A percentile compares a stretch with the other conserved stretches of the same genome.
These are phyloP conservation scores for Phaeodactylum tricornutum DNA, from an alignment of 108 stramenopile species.

Conservation along the genomic window DNA sequence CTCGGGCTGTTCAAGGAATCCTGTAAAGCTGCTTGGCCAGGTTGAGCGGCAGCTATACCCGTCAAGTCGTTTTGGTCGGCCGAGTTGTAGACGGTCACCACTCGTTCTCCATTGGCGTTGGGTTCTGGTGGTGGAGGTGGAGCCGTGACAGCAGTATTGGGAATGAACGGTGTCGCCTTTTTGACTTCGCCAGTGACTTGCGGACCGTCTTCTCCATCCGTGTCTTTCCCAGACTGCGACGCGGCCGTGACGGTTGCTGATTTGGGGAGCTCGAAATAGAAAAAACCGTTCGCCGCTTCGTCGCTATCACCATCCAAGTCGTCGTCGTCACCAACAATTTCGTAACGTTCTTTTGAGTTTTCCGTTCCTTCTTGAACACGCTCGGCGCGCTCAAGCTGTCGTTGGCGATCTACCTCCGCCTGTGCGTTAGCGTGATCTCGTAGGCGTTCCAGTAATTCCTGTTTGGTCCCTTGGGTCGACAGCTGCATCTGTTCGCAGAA, in stretches of 20 bases:
- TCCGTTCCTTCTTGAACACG: slow-evolving; percentile 48
- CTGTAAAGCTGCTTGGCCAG: slow-evolving; percentile 6
- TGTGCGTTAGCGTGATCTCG: slow-evolving; percentile 45
- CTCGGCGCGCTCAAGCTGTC: slow-evolving; percentile 24
- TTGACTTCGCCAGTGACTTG: no score
- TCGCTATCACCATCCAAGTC: slow-evolving; percentile 27
- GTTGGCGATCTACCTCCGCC: slow-evolving; percentile 33
- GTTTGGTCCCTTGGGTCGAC: slow-evolving; percentile 43
- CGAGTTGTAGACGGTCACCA: slow-evolving; percentile 73
- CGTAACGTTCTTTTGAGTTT: slow-evolving; percentile 28
- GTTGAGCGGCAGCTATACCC: slow-evolving; percentile 36
- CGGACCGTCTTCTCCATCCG: no score
- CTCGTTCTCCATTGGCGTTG: slow-evolving; percentile 72
- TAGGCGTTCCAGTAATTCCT: slow-evolving; percentile 42
- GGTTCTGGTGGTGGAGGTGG: slow-evolving; percentile 52
- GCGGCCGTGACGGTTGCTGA: no score
- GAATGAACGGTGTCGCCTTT: no score
- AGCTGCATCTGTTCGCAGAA: slow-evolving; percentile 54
- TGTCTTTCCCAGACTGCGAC: no score
- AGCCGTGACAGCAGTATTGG: slow-evolving; percentile 29
- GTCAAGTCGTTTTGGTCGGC: slow-evolving; percentile 79
- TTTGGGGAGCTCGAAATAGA: slow-evolving; percentile 24
- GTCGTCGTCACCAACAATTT: slow-evolving; percentile 16
- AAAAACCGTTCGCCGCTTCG: slow-evolving; percentile 32
- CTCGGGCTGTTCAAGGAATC: slow-evolving; percentile 11